These are phyloP conservation scores for Phytophthora ramorum DNA, from an alignment of 352 stramenopile genomes.

Conservation along the genomic window DNA sequence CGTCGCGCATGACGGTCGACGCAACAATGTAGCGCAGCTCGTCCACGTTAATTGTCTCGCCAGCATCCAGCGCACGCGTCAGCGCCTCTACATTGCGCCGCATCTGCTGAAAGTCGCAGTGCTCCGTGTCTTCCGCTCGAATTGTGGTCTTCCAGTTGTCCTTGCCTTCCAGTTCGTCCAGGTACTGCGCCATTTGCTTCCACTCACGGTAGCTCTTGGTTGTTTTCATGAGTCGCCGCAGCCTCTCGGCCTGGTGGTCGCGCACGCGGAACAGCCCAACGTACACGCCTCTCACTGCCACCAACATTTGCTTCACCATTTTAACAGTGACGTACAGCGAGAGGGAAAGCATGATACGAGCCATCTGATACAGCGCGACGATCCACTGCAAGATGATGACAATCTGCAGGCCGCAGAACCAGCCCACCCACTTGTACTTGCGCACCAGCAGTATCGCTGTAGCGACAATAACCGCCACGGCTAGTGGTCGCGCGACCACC, in stretches of 20 bases:
- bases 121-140: constrained; percentile 49
- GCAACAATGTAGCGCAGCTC: constrained; percentile 68
- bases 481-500: constrained; percentile 42
- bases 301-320: constrained; percentile 47
- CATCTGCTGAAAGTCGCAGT: constrained; percentile 71
- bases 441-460: constrained; percentile 35
- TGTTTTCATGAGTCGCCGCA: constrained; percentile 69
- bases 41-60: constrained; percentile 46
- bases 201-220: constrained; percentile 62
- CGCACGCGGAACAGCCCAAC: constrained; percentile 46
- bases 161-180: constrained; percentile 69
- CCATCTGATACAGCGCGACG: constrained; percentile 70
- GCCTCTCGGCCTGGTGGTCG: constrained; percentile 58
- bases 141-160: constrained; percentile 66
- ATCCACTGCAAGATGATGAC: constrained; percentile 72
- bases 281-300: constrained; percentile 33
- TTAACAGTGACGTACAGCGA: constrained; percentile 61
- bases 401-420: constrained; percentile 62
- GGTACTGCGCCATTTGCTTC: constrained; percentile 65
- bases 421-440: constrained; percentile 74
- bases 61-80: constrained; percentile 29
- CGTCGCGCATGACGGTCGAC: constrained; percentile 71
- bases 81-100: constrained; percentile 49
- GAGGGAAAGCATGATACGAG: constrained; percentile 65
- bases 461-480: constrained; percentile 25